Evolutionary conservation across 139 green algal genomes (phyloP).

Genomic region (Zygnema circumcarinatum): DNA sequence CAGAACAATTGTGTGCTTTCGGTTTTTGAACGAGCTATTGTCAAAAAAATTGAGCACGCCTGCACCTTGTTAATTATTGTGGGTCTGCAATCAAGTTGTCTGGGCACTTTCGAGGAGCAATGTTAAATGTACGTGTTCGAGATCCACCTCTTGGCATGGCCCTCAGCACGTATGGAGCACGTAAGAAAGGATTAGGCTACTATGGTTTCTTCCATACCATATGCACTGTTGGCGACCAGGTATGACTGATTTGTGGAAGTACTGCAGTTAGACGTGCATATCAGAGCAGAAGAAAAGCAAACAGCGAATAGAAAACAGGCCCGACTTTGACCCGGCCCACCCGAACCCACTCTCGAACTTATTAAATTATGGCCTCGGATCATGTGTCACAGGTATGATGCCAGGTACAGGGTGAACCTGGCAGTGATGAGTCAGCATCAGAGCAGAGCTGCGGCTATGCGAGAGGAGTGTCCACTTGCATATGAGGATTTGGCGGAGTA

Average conservation of each 20-base stretch:
- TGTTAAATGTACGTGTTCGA: no score
- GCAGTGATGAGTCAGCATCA: constrained; percentile 37
- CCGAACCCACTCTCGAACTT: background rate
- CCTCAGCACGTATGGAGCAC: no score
- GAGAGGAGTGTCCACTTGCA: constrained; percentile 8
- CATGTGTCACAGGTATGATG: constrained; percentile 21
- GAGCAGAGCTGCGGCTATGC: background rate
- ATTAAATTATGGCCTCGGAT: background rate
- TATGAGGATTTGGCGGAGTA: constrained; percentile 39
- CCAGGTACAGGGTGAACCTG: constrained; percentile 43
- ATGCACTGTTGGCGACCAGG: background rate
- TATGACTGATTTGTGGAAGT: background rate
- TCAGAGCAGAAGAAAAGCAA: background rate
- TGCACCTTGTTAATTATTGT: no score
- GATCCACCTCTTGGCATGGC: no score
- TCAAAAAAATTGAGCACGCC: no score
- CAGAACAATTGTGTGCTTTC: no score
- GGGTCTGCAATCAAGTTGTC: no score
- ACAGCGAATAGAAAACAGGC: background rate
- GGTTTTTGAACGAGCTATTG: no score
- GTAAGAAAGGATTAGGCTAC: no score
- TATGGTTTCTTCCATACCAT: background rate
- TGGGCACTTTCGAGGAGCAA: no score
- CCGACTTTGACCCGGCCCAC: background rate
- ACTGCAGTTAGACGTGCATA: background rate